These are phyloP conservation scores for Agapanthus africanus DNA, from an alignment of 106 monocot genomes.

Conservation along the genomic window DNA sequence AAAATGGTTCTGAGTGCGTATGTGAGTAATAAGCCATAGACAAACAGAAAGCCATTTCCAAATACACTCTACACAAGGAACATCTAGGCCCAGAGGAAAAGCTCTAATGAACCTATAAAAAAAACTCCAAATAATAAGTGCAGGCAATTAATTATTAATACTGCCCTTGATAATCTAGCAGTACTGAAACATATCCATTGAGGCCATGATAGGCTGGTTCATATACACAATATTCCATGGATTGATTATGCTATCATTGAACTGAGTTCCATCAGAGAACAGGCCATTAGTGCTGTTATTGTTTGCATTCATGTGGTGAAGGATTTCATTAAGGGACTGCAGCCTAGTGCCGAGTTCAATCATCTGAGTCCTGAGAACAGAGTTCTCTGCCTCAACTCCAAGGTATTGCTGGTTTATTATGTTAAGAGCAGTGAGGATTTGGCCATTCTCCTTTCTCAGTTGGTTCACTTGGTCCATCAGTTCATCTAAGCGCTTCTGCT, in stretches of 20 bases:
- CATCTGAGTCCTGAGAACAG: slow-evolving; percentile 42
- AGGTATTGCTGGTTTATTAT: slow-evolving; percentile 19
- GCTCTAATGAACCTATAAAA: background rate
- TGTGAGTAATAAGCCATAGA: slow-evolving; percentile 1
- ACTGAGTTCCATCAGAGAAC: background rate
- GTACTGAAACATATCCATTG: slow-evolving; percentile 30
- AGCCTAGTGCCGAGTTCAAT: slow-evolving; percentile 36
- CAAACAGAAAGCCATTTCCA: background rate
- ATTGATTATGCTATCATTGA: background rate
- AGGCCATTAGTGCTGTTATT: background rate
- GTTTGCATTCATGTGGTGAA: slow-evolving; percentile 22
- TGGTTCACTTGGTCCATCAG: slow-evolving; percentile 29
- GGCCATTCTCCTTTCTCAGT: slow-evolving; percentile 31
- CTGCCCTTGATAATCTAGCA: slow-evolving; percentile 13
- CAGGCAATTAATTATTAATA: background rate
- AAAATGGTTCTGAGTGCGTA: slow-evolving; percentile 1
- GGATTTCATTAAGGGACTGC: slow-evolving; percentile 35
- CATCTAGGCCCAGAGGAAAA: background rate
- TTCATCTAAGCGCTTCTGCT: slow-evolving; percentile 51
- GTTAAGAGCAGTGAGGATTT: slow-evolving; percentile 20
- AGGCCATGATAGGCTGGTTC: slow-evolving; percentile 36
- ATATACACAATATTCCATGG: slow-evolving; percentile 20
- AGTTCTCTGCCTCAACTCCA: slow-evolving; percentile 34
- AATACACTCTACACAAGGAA: background rate
- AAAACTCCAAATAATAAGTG: background rate